A percentile compares a stretch with the other conserved stretches of the same genome.
Conservation (phyloP, 129 eudicot species). For the Artemisia argyi region DNA sequence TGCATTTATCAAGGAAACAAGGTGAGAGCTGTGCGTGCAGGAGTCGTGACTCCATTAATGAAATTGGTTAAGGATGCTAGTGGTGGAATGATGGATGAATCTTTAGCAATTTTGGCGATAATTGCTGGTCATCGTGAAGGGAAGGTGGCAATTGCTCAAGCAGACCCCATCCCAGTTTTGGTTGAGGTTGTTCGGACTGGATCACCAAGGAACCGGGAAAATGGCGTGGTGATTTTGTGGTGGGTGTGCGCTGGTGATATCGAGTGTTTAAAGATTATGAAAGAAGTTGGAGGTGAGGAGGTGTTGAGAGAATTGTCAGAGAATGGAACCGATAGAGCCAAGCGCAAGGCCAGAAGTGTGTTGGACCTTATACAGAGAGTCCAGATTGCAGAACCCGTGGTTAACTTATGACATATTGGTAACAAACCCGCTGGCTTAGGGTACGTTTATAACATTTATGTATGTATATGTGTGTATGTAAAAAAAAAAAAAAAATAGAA, state of each 20-base stretch:
- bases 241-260: neutral
- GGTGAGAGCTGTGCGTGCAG: slow-evolving; percentile 8
- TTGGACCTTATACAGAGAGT: neutral
- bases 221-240: slow-evolving; percentile 6
- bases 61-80: slow-evolving; percentile 14
- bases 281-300: neutral
- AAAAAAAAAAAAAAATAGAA: neutral
- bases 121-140: slow-evolving; percentile 2
- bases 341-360: slow-evolving; percentile 3
- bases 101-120: neutral
- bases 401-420: neutral
- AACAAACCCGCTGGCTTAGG: neutral
- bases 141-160: slow-evolving; percentile 5
- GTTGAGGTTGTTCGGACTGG: slow-evolving; percentile 11
- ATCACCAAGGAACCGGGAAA: slow-evolving; percentile 3
- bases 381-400: neutral
- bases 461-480: neutral
- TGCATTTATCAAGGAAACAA: slow-evolving; percentile 14
- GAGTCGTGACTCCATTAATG: slow-evolving; percentile 3
- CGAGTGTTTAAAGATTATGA: neutral
- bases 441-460: neutral
- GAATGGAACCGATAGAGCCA: slow-evolving; percentile 14
- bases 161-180: slow-evolving; percentile 8
- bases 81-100: slow-evolving; percentile 10
- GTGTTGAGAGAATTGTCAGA: slow-evolving; percentile 5